These are phyloP conservation scores for Aspergillus caelatus DNA, from an alignment of 2,329 filamentous ascomycete genomes.

Conservation along the genomic window DNA sequence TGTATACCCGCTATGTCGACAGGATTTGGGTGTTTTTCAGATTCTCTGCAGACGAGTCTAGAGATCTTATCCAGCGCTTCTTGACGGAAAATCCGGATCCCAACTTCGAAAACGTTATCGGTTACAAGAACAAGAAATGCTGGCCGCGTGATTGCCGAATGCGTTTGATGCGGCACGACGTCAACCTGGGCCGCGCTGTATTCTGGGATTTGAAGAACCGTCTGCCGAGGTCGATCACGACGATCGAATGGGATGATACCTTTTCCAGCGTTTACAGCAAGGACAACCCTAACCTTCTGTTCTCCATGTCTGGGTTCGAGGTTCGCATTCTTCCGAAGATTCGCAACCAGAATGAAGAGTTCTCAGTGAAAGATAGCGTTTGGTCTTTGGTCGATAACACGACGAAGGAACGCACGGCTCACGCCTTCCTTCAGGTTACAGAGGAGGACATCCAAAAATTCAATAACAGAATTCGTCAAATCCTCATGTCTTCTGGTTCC, in stretches of 20 bases:
- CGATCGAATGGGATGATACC: slow-evolving; percentile 98
- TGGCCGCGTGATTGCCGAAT: slow-evolving; percentile 98
- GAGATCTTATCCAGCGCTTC: slow-evolving; percentile 95
- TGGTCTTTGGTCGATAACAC: slow-evolving; percentile 97
- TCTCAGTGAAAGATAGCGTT: slow-evolving; percentile 95
- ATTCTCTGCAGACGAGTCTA: slow-evolving; percentile 89
- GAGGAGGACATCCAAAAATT: slow-evolving; percentile 98
- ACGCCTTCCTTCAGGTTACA: slow-evolving; percentile 96
- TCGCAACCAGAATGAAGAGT: slow-evolving; percentile 93
- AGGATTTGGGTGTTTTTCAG: slow-evolving; percentile 98
- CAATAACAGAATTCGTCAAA: slow-evolving; percentile 97
- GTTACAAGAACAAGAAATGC: slow-evolving; percentile 99
- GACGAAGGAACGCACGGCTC: slow-evolving; percentile 93
- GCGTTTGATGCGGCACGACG: slow-evolving; percentile 97
- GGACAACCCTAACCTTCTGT: slow-evolving; percentile 95
- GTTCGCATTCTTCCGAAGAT: slow-evolving; percentile 95
- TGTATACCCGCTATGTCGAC: slow-evolving; percentile 98
- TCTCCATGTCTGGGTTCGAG: slow-evolving; percentile 98
- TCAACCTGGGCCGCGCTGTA: slow-evolving; percentile 93
- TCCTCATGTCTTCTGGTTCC: slow-evolving; percentile 98
- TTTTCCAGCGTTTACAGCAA: slow-evolving; percentile 97
- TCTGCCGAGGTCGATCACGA: slow-evolving; percentile 89
- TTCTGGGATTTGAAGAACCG: slow-evolving; percentile 99
- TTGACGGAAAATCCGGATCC: slow-evolving; percentile 97
- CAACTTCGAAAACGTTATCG: slow-evolving; percentile 99